Evolutionary conservation across 768 basidiomycete genomes (phyloP).

Genomic region (Rubroboletus satanas): DNA sequence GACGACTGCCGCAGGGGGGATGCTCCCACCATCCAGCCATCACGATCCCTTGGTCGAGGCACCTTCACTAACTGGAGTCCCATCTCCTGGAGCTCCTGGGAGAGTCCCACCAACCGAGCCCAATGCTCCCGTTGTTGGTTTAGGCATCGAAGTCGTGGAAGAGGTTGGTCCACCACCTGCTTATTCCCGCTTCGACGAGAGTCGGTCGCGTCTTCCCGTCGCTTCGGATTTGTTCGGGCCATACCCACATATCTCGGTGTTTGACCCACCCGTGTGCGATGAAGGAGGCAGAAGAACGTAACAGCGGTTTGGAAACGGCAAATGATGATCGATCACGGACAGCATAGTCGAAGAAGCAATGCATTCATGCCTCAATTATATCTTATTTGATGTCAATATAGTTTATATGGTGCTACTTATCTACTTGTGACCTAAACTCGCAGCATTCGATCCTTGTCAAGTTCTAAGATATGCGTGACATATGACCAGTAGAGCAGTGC

Average conservation of each 20-base stretch:
- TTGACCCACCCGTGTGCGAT: not conserved
- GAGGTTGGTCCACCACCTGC: slow-evolving; percentile 12
- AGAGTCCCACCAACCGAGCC: not conserved
- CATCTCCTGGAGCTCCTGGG: slow-evolving; percentile 2
- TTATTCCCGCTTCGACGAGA: slow-evolving; percentile 27
- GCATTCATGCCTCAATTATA: not conserved
- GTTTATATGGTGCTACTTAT: not conserved
- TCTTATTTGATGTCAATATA: not conserved
- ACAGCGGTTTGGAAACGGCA: not conserved
- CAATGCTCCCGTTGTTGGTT: not conserved
- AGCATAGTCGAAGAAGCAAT: not conserved
- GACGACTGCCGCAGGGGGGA: not conserved
- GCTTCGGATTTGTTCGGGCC: slow-evolving; percentile 17
- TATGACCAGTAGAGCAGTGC: no score
- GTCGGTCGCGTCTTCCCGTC: slow-evolving; percentile 1
- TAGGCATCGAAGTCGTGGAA: slow-evolving; percentile 5
- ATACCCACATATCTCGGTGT: slow-evolving; percentile 20
- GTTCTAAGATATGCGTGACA: no score
- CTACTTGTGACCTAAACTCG: not conserved
- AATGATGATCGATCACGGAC: not conserved
- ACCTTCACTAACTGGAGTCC: slow-evolving; percentile 14
- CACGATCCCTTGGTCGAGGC: slow-evolving; percentile 2
- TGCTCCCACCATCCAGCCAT: not conserved
- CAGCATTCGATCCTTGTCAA: no score
- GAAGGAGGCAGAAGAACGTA: not conserved